phyloP scores from a whole-genome alignment of 202 grass and related monocot genomes.

The Dendrocalamus latiflorus region DNA sequence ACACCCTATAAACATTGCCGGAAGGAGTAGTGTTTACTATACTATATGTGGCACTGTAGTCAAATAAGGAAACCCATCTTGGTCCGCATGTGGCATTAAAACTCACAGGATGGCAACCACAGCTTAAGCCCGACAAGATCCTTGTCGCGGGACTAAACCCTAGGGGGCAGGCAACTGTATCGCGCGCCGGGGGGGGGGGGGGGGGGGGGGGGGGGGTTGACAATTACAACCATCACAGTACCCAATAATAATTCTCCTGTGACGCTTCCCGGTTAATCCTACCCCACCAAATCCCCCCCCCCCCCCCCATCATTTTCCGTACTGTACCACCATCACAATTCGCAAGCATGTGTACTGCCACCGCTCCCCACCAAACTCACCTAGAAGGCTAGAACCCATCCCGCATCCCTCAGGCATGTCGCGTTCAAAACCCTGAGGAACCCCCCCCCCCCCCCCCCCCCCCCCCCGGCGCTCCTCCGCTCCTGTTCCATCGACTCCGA shows the following conservation, averaged over 20 bases:
- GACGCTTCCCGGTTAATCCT: background rate
- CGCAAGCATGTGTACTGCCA: background rate
- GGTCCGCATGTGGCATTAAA: background rate
- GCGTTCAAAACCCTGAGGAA: too few species aligned
- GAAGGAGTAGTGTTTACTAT: background rate
- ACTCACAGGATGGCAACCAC: background rate
- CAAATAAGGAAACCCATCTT: background rate
- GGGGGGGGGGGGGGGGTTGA: too few species aligned
- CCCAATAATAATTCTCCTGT: constrained; percentile 17
- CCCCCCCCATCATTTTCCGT: constrained; percentile 15
- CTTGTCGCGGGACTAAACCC: background rate
- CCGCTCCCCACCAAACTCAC: constrained; percentile 9
- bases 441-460: too few species aligned
- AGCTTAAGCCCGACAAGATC: constrained; percentile 1
- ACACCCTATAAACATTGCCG: too few species aligned
- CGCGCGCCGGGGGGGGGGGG: too few species aligned
- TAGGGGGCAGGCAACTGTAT: constrained; percentile 4
- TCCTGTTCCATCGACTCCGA: background rate
- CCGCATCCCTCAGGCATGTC: background rate
- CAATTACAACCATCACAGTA: background rate
- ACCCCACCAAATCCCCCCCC: constrained; percentile 28
- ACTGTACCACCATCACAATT: constrained; percentile 1
- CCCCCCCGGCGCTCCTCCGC: background rate
- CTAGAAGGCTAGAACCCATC: background rate
- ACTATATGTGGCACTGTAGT: background rate